phyloP scores from a whole-genome alignment of 768 basidiomycete genomes.

The Boletus edulis region DNA sequence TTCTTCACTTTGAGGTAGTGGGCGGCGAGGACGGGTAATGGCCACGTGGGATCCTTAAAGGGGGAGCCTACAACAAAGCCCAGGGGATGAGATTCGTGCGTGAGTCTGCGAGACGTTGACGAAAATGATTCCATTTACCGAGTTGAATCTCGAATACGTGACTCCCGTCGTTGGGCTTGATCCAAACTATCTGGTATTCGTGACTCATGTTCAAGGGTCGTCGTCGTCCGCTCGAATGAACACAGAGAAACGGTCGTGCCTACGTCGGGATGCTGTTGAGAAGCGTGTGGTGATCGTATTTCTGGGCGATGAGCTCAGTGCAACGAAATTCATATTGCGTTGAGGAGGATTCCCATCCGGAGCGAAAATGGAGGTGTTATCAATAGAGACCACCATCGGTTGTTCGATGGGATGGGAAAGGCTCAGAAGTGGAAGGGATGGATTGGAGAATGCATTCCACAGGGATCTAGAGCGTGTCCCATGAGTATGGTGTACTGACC shows the following conservation, averaged over 20 bases:
- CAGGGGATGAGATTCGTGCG: no score
- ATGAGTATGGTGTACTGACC: no score
- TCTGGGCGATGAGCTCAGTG: conserved; percentile 56
- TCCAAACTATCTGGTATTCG: conserved; percentile 63
- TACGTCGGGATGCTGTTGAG: conserved; percentile 40
- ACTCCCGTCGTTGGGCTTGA: conserved; percentile 57
- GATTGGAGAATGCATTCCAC: conserved; percentile 33
- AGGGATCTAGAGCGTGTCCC: conserved; percentile 34
- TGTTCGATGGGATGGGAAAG: conserved; percentile 41
- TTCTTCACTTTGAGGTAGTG: conserved; percentile 54
- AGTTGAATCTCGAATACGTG: conserved; percentile 61
- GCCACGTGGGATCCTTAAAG: conserved; percentile 50
- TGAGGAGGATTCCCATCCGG: conserved; percentile 42
- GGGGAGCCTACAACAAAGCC: conserved; percentile 44
- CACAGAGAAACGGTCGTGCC: conserved; percentile 48
- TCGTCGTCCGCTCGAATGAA: conserved; percentile 41
- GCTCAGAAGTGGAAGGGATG: not conserved
- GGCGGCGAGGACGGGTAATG: conserved; percentile 41
- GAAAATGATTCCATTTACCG: conserved; percentile 34
- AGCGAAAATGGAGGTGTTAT: conserved; percentile 55
- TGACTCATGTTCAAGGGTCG: conserved; percentile 50
- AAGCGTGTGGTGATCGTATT: conserved; percentile 35
- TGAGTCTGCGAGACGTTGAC: not conserved
- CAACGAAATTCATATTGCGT: conserved; percentile 55
- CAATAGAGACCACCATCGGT: conserved; percentile 50